phyloP scores from a whole-genome alignment of 1,284 basidiomycete species.

The Xanthoconium separans region DNA sequence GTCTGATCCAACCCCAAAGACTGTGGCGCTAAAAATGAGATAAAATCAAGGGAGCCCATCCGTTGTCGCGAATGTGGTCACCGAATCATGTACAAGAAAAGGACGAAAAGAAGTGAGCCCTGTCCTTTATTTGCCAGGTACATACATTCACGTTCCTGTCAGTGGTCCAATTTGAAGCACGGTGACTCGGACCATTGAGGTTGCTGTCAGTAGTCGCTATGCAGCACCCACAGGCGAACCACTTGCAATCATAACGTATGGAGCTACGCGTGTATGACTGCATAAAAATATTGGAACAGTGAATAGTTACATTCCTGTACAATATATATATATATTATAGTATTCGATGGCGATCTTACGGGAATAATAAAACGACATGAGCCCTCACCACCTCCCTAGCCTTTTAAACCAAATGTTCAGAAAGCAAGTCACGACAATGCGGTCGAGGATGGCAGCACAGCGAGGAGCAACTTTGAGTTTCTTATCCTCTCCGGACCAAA shows the following conservation, averaged over 20 bases:
- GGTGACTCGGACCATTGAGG: constrained; percentile 44
- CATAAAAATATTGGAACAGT: neutral
- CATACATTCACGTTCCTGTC: constrained; percentile 16
- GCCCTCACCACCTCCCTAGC: constrained; percentile 40
- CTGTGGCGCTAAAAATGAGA: constrained; percentile 92
- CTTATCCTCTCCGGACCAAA: constrained; percentile 43
- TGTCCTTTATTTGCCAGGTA: constrained; percentile 1
- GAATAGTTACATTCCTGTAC: constrained; percentile 15
- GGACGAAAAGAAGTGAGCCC: constrained; percentile 83
- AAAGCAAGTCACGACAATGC: constrained; percentile 55
- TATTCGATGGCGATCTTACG: neutral
- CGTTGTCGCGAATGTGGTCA: constrained; percentile 97
- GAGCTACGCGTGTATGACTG: neutral
- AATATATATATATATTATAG: constrained; percentile 13
- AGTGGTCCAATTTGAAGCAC: constrained; percentile 91
- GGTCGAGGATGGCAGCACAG: constrained; percentile 46
- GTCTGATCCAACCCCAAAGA: constrained; percentile 50
- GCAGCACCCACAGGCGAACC: neutral
- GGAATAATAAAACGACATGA: neutral
- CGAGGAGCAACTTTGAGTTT: constrained; percentile 42
- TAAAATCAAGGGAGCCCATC: constrained; percentile 92
- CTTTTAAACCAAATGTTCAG: constrained; percentile 53
- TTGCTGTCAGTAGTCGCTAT: neutral
- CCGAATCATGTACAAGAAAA: constrained; percentile 99
- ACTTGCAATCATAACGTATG: neutral